Evolutionary conservation across 768 basidiomycete species (phyloP).

Genomic region (Rossbeevera mucosa): DNA sequence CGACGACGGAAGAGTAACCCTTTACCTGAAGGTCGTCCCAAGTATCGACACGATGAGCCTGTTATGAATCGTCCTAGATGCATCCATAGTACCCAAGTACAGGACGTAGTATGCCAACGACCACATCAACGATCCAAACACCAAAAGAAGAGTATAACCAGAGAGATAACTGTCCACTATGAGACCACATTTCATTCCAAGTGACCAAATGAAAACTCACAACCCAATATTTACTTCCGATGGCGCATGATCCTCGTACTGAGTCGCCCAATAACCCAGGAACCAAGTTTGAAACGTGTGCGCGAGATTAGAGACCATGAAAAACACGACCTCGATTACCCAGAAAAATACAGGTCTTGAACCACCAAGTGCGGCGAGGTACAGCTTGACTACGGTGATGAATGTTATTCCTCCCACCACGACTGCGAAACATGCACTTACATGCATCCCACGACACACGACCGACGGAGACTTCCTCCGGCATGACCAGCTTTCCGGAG

Average conservation of each 20-base stretch:
- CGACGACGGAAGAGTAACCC: background rate
- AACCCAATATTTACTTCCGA: background rate
- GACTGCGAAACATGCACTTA: background rate
- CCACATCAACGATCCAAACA: background rate
- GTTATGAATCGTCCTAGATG: background rate
- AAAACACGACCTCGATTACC: background rate
- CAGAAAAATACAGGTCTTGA: background rate
- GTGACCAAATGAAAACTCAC: background rate
- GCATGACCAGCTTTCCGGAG: background rate
- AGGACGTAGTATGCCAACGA: background rate
- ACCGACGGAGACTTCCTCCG: background rate
- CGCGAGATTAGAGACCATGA: background rate
- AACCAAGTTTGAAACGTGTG: background rate
- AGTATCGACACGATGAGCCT: background rate
- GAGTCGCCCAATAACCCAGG: slow-evolving; percentile 3
- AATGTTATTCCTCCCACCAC: background rate
- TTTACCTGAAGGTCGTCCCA: slow-evolving; percentile 1
- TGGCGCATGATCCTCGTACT: background rate
- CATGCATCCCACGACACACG: slow-evolving; percentile 3
- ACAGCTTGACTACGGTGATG: background rate
- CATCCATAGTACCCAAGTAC: background rate
- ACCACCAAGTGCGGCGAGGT: background rate
- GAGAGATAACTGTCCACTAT: background rate
- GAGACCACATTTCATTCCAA: no score
- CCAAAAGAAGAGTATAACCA: background rate